phyloP scores from a whole-genome alignment of 2,329 filamentous ascomycete genomes.

The Sarocladiaceae sp. region DNA sequence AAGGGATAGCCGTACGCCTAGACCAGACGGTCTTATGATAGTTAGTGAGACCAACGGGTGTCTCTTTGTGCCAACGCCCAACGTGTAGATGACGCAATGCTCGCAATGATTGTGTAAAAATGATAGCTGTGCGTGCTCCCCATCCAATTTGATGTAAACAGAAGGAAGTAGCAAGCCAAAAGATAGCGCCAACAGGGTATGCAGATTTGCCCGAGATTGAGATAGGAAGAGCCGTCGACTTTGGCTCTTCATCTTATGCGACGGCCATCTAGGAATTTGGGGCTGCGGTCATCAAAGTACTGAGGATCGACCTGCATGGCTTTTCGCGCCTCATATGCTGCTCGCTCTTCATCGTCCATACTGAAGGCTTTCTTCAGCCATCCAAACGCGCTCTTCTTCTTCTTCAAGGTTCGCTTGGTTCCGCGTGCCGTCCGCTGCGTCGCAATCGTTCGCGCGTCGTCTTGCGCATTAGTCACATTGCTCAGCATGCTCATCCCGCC shows the following conservation, averaged over 20 bases:
- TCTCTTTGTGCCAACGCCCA: too few relatives aligned
- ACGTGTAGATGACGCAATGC: too few relatives aligned
- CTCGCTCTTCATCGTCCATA: slow-evolving; percentile 56
- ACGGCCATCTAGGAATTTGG: slow-evolving; percentile 51
- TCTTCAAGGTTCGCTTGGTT: slow-evolving; percentile 45
- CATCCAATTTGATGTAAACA: too few relatives aligned
- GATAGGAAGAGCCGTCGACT: neutral
- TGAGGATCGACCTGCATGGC: slow-evolving; percentile 36
- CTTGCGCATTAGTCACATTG: slow-evolving; percentile 42
- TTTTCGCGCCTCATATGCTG: slow-evolving; percentile 51
- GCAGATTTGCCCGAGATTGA: too few relatives aligned
- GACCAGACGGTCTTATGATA: too few relatives aligned
- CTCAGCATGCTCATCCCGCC: slow-evolving; percentile 52
- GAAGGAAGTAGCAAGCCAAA: too few relatives aligned
- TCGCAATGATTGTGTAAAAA: too few relatives aligned
- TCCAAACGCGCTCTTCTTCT: slow-evolving; percentile 61
- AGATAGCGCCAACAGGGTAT: too few relatives aligned
- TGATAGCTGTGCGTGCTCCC: too few relatives aligned
- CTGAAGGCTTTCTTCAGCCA: slow-evolving; percentile 65
- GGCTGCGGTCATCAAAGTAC: slow-evolving; percentile 45
- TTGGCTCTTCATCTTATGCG: slow-evolving; percentile 29
- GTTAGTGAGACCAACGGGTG: too few relatives aligned
- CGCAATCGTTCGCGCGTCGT: slow-evolving; percentile 22
- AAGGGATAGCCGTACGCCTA: too few relatives aligned
- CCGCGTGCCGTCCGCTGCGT: slow-evolving; percentile 16